These are phyloP conservation scores for Trebouxia gelatinosa DNA, from an alignment of 163 green algal genomes.

Conservation along the genomic window DNA sequence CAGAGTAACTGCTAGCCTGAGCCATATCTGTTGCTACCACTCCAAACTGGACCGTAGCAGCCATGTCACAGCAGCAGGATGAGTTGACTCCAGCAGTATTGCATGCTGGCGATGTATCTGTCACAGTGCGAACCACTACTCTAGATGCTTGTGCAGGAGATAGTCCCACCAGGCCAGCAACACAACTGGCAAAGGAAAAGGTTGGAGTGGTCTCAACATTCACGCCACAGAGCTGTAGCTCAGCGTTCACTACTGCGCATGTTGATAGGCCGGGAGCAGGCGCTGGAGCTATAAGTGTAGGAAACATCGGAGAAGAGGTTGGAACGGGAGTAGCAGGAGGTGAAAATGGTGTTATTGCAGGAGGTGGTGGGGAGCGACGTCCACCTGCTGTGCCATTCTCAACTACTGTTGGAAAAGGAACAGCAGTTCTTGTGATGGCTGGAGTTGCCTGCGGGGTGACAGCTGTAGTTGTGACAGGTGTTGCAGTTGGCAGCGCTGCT, in stretches of 20 bases:
- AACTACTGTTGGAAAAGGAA: neutral
- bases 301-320: neutral
- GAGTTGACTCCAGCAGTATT: slow-evolving; percentile 13
- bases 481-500: neutral
- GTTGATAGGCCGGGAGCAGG: neutral
- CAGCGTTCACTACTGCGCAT: slow-evolving; percentile 4
- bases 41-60: slow-evolving; percentile 7
- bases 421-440: neutral
- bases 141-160: neutral
- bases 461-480: neutral
- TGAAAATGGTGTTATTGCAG: neutral
- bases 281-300: neutral
- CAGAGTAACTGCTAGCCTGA: neutral
- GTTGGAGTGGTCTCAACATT: slow-evolving; percentile 2
- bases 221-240: neutral
- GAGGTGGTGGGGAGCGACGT: neutral
- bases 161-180: neutral
- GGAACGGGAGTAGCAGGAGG: neutral
- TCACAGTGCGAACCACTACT: neutral
- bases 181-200: slow-evolving; percentile 25
- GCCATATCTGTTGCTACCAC: neutral
- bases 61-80: slow-evolving; percentile 17
- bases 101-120: neutral
- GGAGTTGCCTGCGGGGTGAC: neutral
- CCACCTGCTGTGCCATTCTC: neutral